Conservation (phyloP, 768 basidiomycete genomes). For the Termitomyces sp. region DNA sequence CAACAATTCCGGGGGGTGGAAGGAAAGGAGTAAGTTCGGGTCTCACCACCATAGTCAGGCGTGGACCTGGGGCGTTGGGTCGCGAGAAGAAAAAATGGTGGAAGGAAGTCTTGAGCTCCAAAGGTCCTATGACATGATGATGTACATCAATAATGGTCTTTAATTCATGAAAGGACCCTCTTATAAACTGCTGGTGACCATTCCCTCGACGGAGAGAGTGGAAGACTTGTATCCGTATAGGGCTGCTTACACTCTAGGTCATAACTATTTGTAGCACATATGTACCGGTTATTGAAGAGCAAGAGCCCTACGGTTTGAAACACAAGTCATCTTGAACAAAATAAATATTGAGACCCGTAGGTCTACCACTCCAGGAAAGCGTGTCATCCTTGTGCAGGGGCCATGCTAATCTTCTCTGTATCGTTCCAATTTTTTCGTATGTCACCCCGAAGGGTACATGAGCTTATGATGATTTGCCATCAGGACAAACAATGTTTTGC, state of each 20-base stretch:
- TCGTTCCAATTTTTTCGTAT: constrained; percentile 99
- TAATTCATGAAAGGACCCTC: neutral
- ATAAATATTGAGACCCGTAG: constrained; percentile 45
- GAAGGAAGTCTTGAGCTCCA: constrained; percentile 36
- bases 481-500: constrained; percentile 13
- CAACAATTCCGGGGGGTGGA: constrained; percentile 46
- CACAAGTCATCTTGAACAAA: constrained; percentile 11
- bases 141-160: neutral
- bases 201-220: no score
- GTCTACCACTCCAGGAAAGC: constrained; percentile 91
- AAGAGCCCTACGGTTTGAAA: no score
- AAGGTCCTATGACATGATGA: constrained; percentile 15
- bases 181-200: no score
- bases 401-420: constrained; percentile 99
- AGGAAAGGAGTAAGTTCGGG: constrained; percentile 66
- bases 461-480: fast-evolving
- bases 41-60: constrained; percentile 47
- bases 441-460: constrained; percentile 86
- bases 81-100: constrained; percentile 38
- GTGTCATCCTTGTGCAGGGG: constrained; percentile 99
- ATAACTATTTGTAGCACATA: no score
- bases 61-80: constrained; percentile 14
- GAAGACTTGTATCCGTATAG: no score
- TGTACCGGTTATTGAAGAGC: no score
- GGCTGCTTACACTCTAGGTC: no score